A percentile compares a stretch with the other conserved stretches of the same genome.
phyloP scores from a whole-genome alignment of 345 rosid genomes.

The Ceriops tagal region DNA sequence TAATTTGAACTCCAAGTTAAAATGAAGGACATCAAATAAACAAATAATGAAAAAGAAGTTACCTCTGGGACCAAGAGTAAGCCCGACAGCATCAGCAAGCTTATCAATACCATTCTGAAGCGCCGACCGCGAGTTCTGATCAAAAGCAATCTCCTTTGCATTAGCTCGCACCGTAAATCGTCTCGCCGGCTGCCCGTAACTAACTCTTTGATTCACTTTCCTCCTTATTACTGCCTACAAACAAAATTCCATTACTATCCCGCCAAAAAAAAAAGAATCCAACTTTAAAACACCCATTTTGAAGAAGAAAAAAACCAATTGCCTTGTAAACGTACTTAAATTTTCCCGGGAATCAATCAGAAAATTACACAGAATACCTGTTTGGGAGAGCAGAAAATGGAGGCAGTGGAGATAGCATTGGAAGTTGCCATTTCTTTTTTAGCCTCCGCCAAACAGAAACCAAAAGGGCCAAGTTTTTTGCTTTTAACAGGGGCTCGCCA shows the following conservation, averaged over 20 bases:
- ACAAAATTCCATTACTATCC: neutral
- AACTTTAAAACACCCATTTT: neutral
- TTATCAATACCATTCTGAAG: constrained; percentile 94
- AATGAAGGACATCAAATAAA: neutral
- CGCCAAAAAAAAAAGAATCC: too few species aligned
- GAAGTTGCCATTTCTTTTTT: constrained; percentile 16
- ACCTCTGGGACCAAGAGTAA: constrained; percentile 99
- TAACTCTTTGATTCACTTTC: constrained; percentile 54
- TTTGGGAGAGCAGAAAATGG: constrained; percentile 19
- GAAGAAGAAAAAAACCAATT: too few species aligned
- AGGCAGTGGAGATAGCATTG: constrained; percentile 18
- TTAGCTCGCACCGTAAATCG: constrained; percentile 67
- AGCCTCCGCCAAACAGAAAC: neutral
- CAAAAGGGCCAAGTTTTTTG: neutral
- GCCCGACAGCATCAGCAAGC: constrained; percentile 90
- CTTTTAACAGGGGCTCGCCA: too few species aligned
- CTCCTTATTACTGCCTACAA: constrained; percentile 30
- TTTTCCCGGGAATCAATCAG: too few species aligned
- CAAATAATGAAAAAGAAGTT: neutral
- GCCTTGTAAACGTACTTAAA: too few species aligned
- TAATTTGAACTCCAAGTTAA: too few species aligned
- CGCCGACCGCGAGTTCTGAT: constrained; percentile 72
- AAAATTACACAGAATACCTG: constrained; percentile 4
- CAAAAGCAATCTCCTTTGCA: constrained; percentile 91
- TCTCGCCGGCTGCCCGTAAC: constrained; percentile 41